Percentiles rank a stretch among this genome's conserved stretches.
Conservation (phyloP, 2,329 filamentous ascomycete species). For the Phialophora macrospora region DNA sequence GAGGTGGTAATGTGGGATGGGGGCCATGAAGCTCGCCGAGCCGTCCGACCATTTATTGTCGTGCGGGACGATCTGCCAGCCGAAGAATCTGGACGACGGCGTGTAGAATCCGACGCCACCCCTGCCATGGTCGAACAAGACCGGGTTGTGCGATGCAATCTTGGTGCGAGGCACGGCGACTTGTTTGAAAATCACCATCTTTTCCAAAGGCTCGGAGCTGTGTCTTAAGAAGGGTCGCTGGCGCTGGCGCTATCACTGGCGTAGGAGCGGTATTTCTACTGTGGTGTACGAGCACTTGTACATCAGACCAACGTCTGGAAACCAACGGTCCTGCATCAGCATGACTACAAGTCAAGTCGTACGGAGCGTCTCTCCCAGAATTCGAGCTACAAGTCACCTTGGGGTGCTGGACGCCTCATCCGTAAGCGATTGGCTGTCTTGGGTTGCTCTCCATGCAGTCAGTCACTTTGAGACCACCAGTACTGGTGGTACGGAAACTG, state of each 20-base stretch:
- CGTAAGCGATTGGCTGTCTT: neutral
- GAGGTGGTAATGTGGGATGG: neutral
- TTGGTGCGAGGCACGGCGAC: neutral
- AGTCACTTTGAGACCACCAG: too few relatives aligned
- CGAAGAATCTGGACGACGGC: neutral
- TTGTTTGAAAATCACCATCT: neutral
- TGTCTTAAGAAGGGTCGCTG: too few relatives aligned
- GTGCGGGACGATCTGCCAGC: neutral
- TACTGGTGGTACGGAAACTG: too few relatives aligned
- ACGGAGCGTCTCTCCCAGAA: too few relatives aligned
- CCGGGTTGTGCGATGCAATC: neutral
- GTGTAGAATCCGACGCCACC: neutral
- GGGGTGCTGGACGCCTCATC: neutral
- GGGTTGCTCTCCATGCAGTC: too few relatives aligned
- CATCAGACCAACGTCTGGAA: too few relatives aligned
- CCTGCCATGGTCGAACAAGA: neutral
- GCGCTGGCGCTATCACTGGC: too few relatives aligned
- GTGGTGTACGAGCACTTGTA: too few relatives aligned
- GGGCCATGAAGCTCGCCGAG: neutral
- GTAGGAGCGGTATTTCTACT: too few relatives aligned
- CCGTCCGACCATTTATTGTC: neutral
- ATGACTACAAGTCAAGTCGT: too few relatives aligned
- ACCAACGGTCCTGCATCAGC: too few relatives aligned
- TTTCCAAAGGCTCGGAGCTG: too few relatives aligned
- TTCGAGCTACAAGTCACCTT: neutral